phyloP scores from a whole-genome alignment of 139 green algal genomes.

The Dunaliella sp. region DNA sequence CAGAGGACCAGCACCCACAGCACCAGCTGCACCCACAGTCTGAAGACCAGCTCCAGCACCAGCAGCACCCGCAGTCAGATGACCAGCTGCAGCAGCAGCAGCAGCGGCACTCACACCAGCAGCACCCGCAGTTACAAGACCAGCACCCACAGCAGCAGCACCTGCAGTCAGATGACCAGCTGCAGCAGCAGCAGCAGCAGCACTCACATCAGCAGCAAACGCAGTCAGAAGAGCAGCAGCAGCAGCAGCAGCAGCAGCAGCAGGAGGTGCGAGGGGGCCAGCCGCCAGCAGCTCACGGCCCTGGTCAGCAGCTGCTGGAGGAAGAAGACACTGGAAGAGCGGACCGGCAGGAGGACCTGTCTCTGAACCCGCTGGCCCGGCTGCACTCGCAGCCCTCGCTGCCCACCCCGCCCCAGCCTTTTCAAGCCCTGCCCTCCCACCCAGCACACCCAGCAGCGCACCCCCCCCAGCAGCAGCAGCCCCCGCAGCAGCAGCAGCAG shows the following conservation, averaged over 20 bases:
- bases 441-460: background rate
- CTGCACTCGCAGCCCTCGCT: background rate
- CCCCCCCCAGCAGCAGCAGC: background rate
- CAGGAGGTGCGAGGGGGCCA: too few species aligned
- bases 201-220: background rate
- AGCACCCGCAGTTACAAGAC: background rate
- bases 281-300: too few species aligned
- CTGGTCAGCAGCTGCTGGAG: too few species aligned
- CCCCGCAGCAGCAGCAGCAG: background rate
- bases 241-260: background rate
- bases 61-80: background rate
- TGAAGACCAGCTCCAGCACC: background rate
- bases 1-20: background rate
- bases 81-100: conserved; percentile 10
- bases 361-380: background rate
- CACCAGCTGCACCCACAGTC: background rate
- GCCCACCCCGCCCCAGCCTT: background rate
- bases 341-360: background rate
- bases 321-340: too few species aligned
- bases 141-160: background rate
- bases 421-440: too few species aligned
- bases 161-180: background rate
- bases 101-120: too few species aligned
- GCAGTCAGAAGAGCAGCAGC: background rate
- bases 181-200: background rate